A percentile compares a stretch with the other conserved stretches of the same genome.
These are phyloP conservation scores for Candida adriatica DNA, from an alignment of 805 yeast genomes.

Conservation along the genomic window DNA sequence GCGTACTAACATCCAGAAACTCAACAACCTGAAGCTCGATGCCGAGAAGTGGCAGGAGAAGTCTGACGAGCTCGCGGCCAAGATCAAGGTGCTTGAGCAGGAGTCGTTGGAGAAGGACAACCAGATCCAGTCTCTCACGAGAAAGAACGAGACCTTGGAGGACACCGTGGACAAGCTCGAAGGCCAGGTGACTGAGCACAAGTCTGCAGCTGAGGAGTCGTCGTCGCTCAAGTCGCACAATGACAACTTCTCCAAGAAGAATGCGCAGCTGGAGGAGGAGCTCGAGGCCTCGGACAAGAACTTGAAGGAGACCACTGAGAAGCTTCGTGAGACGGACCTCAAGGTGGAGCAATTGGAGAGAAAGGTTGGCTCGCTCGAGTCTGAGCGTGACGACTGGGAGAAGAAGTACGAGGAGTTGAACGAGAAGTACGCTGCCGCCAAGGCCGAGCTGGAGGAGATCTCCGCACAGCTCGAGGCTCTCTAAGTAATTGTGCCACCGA, in stretches of 20 bases:
- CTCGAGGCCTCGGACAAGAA: slow-evolving; percentile 85
- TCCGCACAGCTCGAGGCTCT: slow-evolving; percentile 81
- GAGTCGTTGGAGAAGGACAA: slow-evolving; percentile 89
- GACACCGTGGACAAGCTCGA: slow-evolving; percentile 71
- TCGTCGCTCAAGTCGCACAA: slow-evolving; percentile 82
- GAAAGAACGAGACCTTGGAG: slow-evolving; percentile 87
- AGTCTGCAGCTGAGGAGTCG: slow-evolving; percentile 86
- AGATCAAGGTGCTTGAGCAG: slow-evolving; percentile 87
- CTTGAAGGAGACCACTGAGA: slow-evolving; percentile 88
- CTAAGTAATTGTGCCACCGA: too few relatives aligned
- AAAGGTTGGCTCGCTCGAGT: slow-evolving; percentile 85
- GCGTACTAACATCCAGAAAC: slow-evolving; percentile 45
- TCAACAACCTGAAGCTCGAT: slow-evolving; percentile 84
- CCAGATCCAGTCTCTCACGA: slow-evolving; percentile 86
- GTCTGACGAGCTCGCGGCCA: slow-evolving; percentile 77
- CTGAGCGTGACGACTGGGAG: slow-evolving; percentile 89
- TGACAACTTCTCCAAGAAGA: slow-evolving; percentile 86
- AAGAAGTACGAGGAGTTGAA: slow-evolving; percentile 83
- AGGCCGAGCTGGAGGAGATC: slow-evolving; percentile 94
- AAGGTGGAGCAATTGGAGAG: slow-evolving; percentile 95
- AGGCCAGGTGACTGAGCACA: slow-evolving; percentile 62
- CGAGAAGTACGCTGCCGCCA: slow-evolving; percentile 74
- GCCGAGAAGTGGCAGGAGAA: slow-evolving; percentile 97
- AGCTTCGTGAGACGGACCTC: slow-evolving; percentile 91
- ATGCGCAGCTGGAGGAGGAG: slow-evolving; percentile 82